Evolutionary conservation across 75 land plant genomes (phyloP).

Genomic region (Pseudotsuga menziesii): DNA sequence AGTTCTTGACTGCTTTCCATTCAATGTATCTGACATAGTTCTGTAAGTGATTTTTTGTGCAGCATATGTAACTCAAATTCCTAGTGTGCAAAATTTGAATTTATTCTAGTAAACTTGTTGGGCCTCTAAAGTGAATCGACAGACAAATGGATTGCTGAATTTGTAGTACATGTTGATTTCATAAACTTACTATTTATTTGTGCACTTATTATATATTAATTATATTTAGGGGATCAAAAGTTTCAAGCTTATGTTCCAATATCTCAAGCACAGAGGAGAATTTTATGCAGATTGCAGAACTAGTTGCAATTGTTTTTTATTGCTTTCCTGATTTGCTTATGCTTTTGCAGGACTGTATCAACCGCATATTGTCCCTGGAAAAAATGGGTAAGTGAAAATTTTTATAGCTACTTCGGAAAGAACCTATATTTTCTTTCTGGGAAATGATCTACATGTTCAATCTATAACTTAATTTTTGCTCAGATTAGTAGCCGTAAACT

Average conservation of each 20-base stretch:
- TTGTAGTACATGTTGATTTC: no score
- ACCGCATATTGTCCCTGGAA: conserved; percentile 80
- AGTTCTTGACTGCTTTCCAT: not conserved
- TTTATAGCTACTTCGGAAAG: not conserved
- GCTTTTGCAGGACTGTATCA: conserved; percentile 81
- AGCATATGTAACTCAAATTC: no score
- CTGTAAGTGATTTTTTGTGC: no score
- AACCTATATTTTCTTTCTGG: not conserved
- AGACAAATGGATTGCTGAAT: no score
- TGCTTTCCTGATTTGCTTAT: conserved; percentile 2
- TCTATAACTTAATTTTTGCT: not conserved
- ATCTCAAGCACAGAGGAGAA: not conserved
- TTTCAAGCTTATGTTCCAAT: no score
- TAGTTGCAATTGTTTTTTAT: not conserved
- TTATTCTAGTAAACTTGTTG: no score
- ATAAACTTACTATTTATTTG: no score
- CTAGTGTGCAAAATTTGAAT: no score
- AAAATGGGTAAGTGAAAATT: conserved; percentile 51
- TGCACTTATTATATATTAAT: no score
- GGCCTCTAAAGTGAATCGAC: no score
- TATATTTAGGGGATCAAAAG: no score
- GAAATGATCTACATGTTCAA: not conserved
- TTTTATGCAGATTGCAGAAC: not conserved
- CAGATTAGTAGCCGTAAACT: not conserved
- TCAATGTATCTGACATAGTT: not conserved